phyloP scores from a whole-genome alignment of 768 basidiomycete species.

The Mrakia frigida region DNA sequence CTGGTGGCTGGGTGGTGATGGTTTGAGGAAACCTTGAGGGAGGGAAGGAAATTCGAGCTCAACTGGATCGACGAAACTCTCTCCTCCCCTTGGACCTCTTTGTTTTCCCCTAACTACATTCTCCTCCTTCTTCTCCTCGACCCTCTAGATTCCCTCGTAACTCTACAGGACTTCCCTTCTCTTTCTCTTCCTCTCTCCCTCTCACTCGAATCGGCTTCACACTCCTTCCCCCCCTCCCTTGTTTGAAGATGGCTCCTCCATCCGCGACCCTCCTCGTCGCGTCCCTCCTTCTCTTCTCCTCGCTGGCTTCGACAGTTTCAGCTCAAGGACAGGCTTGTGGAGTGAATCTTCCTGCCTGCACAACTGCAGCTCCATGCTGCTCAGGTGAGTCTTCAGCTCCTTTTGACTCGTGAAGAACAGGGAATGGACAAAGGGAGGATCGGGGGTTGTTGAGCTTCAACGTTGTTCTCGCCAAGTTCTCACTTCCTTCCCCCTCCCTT shows the following conservation, averaged over 20 bases:
- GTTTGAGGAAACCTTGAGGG: not conserved
- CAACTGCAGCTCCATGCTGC: not conserved
- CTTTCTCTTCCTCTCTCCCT: not conserved
- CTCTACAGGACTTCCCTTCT: not conserved
- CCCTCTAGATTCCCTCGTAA: not conserved
- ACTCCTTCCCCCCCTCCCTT: not conserved
- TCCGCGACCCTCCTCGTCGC: conserved; percentile 2
- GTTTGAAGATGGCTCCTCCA: not conserved
- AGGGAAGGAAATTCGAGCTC: not conserved
- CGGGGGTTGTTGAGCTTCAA: not conserved
- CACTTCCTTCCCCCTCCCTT: not conserved
- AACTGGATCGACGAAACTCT: not conserved
- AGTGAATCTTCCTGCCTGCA: not conserved
- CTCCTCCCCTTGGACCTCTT: not conserved
- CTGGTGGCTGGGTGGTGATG: no score
- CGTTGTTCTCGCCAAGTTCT: not conserved
- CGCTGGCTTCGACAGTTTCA: not conserved
- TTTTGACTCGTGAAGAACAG: not conserved
- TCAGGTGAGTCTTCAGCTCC: conserved; percentile 31
- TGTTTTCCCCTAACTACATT: not conserved
- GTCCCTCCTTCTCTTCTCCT: not conserved
- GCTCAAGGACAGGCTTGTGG: conserved; percentile 4
- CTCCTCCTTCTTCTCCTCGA: no score
- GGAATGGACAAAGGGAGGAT: not conserved
- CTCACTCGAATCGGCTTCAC: not conserved